Evolutionary conservation across 345 rosid genomes (phyloP), one percentile per base, ranked within the genome.

Genomic region (Cardamine chenopodiifolia): DNA sequence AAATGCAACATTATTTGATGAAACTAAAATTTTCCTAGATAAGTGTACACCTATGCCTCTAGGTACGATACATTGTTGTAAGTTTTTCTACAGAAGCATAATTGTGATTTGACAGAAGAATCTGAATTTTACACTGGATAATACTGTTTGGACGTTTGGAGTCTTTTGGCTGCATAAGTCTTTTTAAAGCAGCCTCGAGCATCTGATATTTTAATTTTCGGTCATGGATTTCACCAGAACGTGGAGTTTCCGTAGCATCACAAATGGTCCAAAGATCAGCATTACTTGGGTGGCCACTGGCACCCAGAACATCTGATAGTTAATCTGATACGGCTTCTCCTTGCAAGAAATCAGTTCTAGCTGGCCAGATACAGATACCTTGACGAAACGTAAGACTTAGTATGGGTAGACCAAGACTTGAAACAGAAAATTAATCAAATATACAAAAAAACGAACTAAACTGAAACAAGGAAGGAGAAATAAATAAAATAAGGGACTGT

Each of bases 121-220:
- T 70, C 19, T 23, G 25, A 23, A 71, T 59, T 54, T 49, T 78
- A 42, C 82, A 89, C 97, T 8, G 92, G 90, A 66, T 68, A 78
- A 70, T 86, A 91, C 79, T 72, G 83, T 79, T 87, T 37, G 92
- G 77, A 29, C 95, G 86, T 73, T 91, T 95, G 0, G 94, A 89
- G 82, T 91, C 97, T 80, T 83, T 89, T 2, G 90, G 91, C 34
- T 79, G 91, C 19, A 95, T 95, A 76, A 87, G 86, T 71, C 84
- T 87, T 62, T 84, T 82, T 77, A 59, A 82, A 4, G 92, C 88
- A 72, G 97, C 83, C 63, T 89, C 95, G 10, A 91, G 92, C 89
- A 89, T 91, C 82, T 87, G 86, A 78, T 85, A 72, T 62, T 82
- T 86, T 82, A 85, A 82, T 6, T 81, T 32, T 72, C 80, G 92